These are phyloP conservation scores for Pseudonitzschia pungens DNA, from an alignment of 108 stramenopile species.

Conservation along the genomic window DNA sequence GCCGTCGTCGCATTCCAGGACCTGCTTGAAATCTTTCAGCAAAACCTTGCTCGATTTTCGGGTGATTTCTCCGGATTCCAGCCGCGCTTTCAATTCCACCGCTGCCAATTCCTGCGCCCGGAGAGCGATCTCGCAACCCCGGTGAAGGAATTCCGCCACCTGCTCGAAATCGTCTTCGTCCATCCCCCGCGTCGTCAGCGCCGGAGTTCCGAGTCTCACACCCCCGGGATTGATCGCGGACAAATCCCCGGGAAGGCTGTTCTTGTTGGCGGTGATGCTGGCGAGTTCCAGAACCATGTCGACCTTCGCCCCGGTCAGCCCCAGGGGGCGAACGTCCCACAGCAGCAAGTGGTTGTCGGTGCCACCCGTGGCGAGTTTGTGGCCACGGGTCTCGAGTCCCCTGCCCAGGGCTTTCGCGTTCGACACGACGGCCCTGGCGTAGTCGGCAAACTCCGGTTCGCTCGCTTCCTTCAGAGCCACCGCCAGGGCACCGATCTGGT, in stretches of 20 bases:
- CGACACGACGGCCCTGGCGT: constrained; percentile 79
- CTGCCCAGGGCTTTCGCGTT: constrained; percentile 92
- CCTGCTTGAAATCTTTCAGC: constrained; percentile 74
- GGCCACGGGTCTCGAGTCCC: constrained; percentile 78
- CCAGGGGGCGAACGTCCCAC: constrained; percentile 96
- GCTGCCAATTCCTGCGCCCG: constrained; percentile 67
- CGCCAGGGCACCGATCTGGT: constrained; percentile 96
- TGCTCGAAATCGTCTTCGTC: constrained; percentile 88
- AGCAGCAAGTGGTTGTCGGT: constrained; percentile 99
- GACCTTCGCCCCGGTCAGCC: constrained; percentile 95
- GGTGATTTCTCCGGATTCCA: constrained; percentile 44
- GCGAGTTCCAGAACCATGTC: constrained; percentile 94
- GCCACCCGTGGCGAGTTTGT: constrained; percentile 95
- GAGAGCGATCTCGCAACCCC: constrained; percentile 82
- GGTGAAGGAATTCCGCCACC: constrained; percentile 96
- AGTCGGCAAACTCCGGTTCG: constrained; percentile 86
- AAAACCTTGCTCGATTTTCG: constrained; percentile 68
- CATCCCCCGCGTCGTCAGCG: constrained; percentile 89
- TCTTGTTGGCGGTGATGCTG: constrained; percentile 99
- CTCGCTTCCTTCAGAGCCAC: constrained; percentile 96
- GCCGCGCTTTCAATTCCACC: constrained; percentile 43
- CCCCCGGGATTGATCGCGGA: constrained; percentile 98
- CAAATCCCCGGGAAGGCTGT: constrained; percentile 95
- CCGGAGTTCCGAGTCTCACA: constrained; percentile 96
- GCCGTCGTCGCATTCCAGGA: constrained; percentile 41